These are phyloP conservation scores for Sphaerulina populicola DNA, from an alignment of 2,329 filamentous ascomycete species.

Conservation along the genomic window DNA sequence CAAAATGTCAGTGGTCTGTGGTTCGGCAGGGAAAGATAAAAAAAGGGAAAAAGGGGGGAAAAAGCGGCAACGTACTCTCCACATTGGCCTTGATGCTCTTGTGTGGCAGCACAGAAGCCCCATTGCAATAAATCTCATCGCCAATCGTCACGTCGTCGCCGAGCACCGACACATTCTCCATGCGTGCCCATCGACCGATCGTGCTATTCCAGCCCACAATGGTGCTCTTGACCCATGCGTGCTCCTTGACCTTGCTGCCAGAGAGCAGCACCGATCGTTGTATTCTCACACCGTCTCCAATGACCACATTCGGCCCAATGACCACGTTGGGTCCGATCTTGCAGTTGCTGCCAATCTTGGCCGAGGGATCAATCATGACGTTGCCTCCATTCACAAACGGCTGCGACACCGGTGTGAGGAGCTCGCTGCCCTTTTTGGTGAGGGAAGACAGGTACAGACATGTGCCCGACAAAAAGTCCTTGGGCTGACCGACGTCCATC, in stretches of 20 bases:
- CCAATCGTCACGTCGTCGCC: slow-evolving; percentile 97
- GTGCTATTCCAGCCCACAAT: slow-evolving; percentile 98
- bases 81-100: slow-evolving; percentile 99
- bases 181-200: slow-evolving; percentile 87
- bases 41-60: neutral
- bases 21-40: neutral
- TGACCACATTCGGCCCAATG: slow-evolving; percentile 82
- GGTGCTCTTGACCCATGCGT: slow-evolving; percentile 97
- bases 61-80: slow-evolving; percentile 51
- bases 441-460: slow-evolving; percentile 93
- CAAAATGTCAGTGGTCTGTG: slow-evolving; percentile 7
- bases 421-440: slow-evolving; percentile 79
- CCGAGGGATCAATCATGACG: slow-evolving; percentile 85
- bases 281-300: slow-evolving; percentile 88
- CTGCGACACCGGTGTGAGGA: slow-evolving; percentile 61
- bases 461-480: slow-evolving; percentile 93
- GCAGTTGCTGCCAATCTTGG: slow-evolving; percentile 97
- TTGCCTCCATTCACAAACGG: slow-evolving; percentile 87
- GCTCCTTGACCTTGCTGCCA: slow-evolving; percentile 92
- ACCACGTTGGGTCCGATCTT: slow-evolving; percentile 95
- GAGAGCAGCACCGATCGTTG: slow-evolving; percentile 86
- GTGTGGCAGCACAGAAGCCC: slow-evolving; percentile 78
- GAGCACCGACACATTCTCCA: slow-evolving; percentile 96
- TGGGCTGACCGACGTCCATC: slow-evolving; percentile 99
- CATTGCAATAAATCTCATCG: slow-evolving; percentile 98